Evolutionary conservation across 139 green algal species (phyloP).

Genomic region (Eudorina sp.): DNA sequence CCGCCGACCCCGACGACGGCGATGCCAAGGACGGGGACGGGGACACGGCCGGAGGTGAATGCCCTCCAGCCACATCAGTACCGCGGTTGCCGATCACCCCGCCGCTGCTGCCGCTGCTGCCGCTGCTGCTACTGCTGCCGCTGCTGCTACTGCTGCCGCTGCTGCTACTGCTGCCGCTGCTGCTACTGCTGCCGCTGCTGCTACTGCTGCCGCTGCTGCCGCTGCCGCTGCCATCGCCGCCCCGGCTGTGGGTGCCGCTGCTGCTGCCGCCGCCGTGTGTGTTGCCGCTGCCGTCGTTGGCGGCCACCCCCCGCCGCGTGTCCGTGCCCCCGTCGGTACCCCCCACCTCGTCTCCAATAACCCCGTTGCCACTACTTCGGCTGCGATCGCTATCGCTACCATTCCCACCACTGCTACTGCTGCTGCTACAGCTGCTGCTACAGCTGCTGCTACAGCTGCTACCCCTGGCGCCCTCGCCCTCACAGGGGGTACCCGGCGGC

Average conservation of each 20-base stretch:
- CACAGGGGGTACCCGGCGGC: too few species aligned
- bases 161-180: slow-evolving; percentile 3
- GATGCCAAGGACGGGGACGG: too few species aligned
- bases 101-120: not conserved
- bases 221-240: not conserved
- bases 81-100: too few species aligned
- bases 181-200: not conserved
- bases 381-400: not conserved
- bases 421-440: not conserved
- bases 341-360: too few species aligned
- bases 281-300: not conserved
- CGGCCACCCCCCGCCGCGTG: too few species aligned
- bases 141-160: not conserved
- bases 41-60: too few species aligned
- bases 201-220: not conserved
- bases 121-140: not conserved
- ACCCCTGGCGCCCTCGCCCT: not conserved
- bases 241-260: not conserved
- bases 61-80: too few species aligned
- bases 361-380: too few species aligned
- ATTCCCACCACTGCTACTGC: not conserved
- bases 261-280: not conserved
- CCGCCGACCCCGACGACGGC: not conserved
- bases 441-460: not conserved
- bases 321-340: too few species aligned